Base-by-base conservation (phyloP, 352 stramenopile species). In the Thraustochytrium aureum region DNA sequence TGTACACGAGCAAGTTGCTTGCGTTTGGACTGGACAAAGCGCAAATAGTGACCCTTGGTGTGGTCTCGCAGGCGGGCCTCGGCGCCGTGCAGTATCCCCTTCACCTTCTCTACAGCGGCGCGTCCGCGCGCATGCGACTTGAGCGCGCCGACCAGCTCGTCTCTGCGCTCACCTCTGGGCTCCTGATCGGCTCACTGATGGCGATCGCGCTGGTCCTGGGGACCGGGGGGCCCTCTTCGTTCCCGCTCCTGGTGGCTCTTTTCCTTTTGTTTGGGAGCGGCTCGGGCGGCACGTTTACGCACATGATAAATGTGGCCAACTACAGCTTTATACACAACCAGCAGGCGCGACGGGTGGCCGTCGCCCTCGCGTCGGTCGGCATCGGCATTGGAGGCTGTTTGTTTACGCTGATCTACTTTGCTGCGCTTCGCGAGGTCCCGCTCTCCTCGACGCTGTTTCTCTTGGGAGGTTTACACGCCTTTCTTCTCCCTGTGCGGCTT, bases 221-320 rank as follows among this genome's bases (percentile, higher is more conserved):
- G 17, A 22, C 47, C 17, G n/a, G n/a, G n/a, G n/a, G n/a, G n/a
- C n/a, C n/a, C n/a, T 22, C 17, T 56, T 56, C 47, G 47, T 56
- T 56, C 47, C 17, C 42, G 39, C 45, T 75, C 26, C 14, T 75
- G 6, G 30, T n/a, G 33, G 32, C 65, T 35, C 37, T 38, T 37
- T 75, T 62, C 33, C 7, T 45, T 6, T 14, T 75, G 7, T 75
- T 38, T 38, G 56, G 66, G n/a, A 32, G 42, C 1, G 66, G 66
- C 33, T 35, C 56, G 2, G 66, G 66, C 37, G 35, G 50, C 37
- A 61, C 66, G 1, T 75, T 75, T 43, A 66, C 50, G 17, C 66
- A 75, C 26, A 75, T 32, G n/a, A 22, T 75, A n/a, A 75, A 38
- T n/a, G 56, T 75, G 26, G 54, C 66, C 0, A 75, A 62, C 62